phyloP scores from a whole-genome alignment of 805 yeast species.

The Candida nemodendra region DNA sequence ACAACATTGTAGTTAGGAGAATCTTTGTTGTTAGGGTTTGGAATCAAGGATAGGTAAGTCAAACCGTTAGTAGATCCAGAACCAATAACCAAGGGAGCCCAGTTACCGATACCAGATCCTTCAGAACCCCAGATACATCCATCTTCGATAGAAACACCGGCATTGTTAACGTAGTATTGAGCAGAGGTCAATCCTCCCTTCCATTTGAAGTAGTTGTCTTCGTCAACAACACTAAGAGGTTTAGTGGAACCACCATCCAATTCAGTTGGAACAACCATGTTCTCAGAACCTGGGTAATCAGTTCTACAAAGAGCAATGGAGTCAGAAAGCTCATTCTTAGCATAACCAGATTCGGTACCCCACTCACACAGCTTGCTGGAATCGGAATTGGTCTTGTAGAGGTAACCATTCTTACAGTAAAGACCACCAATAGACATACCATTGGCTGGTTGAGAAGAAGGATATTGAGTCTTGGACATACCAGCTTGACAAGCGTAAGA shows the following conservation, averaged over 20 bases:
- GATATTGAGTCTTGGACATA: slow-evolving; percentile 99
- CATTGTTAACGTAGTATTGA: slow-evolving; percentile 96
- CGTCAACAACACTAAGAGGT: slow-evolving; percentile 78
- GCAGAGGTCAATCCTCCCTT: slow-evolving; percentile 79
- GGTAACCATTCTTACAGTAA: slow-evolving; percentile 76
- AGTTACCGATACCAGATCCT: slow-evolving; percentile 87
- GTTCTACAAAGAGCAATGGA: slow-evolving; percentile 93
- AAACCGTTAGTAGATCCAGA: slow-evolving; percentile 76
- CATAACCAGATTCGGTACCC: slow-evolving; percentile 73
- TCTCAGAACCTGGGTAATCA: slow-evolving; percentile 98
- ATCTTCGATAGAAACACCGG: slow-evolving; percentile 85
- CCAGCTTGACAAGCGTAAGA: slow-evolving; percentile 98
- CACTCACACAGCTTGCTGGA: slow-evolving; percentile 77
- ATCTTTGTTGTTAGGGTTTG: slow-evolving; percentile 84
- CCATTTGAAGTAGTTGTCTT: slow-evolving; percentile 79
- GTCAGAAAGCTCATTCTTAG: slow-evolving; percentile 59
- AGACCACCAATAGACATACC: slow-evolving; percentile 97
- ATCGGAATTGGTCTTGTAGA: slow-evolving; percentile 75
- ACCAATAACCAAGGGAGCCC: slow-evolving; percentile 97
- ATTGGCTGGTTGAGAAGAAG: slow-evolving; percentile 75
- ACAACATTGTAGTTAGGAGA: slow-evolving; percentile 57
- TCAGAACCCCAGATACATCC: slow-evolving; percentile 93
- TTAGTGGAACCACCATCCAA: slow-evolving; percentile 63
- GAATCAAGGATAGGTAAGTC: slow-evolving; percentile 85
- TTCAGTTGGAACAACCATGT: slow-evolving; percentile 93